phyloP scores from a whole-genome alignment of 805 yeast genomes.

The Tanozyma kutaoensis region DNA sequence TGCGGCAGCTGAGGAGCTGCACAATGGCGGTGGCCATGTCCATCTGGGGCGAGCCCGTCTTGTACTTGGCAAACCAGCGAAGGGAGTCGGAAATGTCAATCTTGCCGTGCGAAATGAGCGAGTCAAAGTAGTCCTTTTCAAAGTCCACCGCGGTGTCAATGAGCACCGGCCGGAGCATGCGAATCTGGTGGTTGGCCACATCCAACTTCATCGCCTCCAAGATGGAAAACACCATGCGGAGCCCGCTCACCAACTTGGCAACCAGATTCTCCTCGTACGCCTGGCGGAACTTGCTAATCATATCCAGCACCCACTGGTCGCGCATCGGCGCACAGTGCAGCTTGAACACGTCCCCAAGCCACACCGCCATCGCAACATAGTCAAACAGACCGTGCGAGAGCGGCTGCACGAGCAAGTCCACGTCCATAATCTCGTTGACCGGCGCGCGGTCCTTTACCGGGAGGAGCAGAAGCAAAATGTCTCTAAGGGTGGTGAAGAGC shows the following conservation, averaged over 20 bases:
- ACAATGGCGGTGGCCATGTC: conserved; percentile 36
- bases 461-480: conserved; percentile 58
- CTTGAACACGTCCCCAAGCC: conserved; percentile 71
- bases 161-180: conserved; percentile 71
- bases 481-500: conserved; percentile 65
- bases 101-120: conserved; percentile 39
- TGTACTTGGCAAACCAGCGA: conserved; percentile 46
- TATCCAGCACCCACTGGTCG: conserved; percentile 77
- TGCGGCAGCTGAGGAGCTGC: conserved; percentile 60
- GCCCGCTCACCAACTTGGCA: conserved; percentile 52
- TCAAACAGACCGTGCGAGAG: conserved; percentile 57
- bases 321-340: conserved; percentile 95
- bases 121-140: conserved; percentile 70
- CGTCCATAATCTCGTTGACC: conserved; percentile 63
- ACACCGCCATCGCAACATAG: conserved; percentile 53
- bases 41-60: conserved; percentile 5
- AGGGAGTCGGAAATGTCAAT: conserved; percentile 46
- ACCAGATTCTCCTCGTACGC: conserved; percentile 36
- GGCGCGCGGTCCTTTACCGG: conserved; percentile 63
- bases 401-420: conserved; percentile 67
- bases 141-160: conserved; percentile 81
- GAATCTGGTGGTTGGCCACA: conserved; percentile 88
- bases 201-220: conserved; percentile 92
- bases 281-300: conserved; percentile 46
- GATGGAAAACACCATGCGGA: conserved; percentile 66